phyloP scores from a whole-genome alignment of 495 filamentous ascomycete genomes.

The Penicillium riverlandense region DNA sequence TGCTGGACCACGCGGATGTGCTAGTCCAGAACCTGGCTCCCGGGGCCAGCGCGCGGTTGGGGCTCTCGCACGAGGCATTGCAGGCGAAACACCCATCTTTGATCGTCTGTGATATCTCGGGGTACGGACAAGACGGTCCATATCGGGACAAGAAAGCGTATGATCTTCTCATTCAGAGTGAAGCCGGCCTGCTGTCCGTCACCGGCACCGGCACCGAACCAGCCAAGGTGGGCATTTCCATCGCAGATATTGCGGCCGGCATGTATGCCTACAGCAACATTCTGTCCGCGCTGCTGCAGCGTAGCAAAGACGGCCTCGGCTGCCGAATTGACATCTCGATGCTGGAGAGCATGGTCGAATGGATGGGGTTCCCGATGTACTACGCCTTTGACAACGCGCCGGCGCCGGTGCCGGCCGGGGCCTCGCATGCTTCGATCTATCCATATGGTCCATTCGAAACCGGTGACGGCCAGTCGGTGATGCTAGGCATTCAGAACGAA shows the following conservation, averaged over 20 bases:
- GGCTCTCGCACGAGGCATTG: conserved; percentile 35
- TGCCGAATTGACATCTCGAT: conserved; percentile 45
- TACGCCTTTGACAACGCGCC: conserved; percentile 36
- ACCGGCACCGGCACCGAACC: conserved; percentile 40
- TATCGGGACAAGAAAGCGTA: conserved; percentile 51
- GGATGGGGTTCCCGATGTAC: conserved; percentile 50
- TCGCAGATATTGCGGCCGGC: conserved; percentile 45
- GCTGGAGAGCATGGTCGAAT: conserved; percentile 48
- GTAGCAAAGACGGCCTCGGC: conserved; percentile 33
- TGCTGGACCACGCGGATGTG: conserved; percentile 40
- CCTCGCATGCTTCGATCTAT: conserved; percentile 44
- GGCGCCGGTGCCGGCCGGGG: conserved; percentile 33
- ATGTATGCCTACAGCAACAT: conserved; percentile 46
- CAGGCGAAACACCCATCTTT: conserved; percentile 32
- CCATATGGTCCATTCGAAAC: conserved; percentile 47
- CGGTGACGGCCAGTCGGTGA: conserved; percentile 38
- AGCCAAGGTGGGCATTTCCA: conserved; percentile 44
- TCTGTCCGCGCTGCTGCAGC: conserved; percentile 40
- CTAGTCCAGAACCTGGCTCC: conserved; percentile 47
- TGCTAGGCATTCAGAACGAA: conserved; percentile 49
- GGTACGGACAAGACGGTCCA: conserved; percentile 43
- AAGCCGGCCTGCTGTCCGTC: conserved; percentile 44
- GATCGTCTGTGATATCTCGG: conserved; percentile 48
- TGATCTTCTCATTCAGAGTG: conserved; percentile 48
- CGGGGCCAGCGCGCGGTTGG: conserved; percentile 39